A percentile compares a stretch with the other conserved stretches of the same genome.
Evolutionary conservation across 352 stramenopile genomes (phyloP).

Genomic region (Globisporangium acanthophoron): DNA sequence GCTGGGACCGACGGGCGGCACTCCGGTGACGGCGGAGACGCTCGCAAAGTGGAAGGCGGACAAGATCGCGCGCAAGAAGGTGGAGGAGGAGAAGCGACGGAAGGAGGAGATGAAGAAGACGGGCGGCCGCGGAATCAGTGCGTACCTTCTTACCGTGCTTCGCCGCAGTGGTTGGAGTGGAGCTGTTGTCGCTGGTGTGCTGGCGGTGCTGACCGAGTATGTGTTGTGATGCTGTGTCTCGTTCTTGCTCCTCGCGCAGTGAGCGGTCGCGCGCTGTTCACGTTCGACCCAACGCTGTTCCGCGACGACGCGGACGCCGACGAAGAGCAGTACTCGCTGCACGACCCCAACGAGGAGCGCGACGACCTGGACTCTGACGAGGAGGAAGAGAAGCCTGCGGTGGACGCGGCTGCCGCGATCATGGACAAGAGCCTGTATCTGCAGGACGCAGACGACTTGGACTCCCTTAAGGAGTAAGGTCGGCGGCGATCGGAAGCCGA

Average conservation of each 20-base stretch:
- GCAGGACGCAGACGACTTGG: constrained; percentile 69
- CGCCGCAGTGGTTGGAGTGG: neutral
- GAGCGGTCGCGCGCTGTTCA: constrained; percentile 89
- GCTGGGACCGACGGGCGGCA: constrained; percentile 78
- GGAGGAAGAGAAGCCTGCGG: constrained; percentile 43
- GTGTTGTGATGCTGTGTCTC: constrained; percentile 13
- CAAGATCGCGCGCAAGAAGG: constrained; percentile 67
- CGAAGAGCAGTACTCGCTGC: constrained; percentile 77
- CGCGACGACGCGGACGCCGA: constrained; percentile 87
- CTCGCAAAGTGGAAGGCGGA: constrained; percentile 89
- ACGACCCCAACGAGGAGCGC: constrained; percentile 42
- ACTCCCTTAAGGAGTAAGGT: constrained; percentile 73
- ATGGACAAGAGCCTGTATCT: constrained; percentile 86
- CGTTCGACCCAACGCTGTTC: constrained; percentile 88
- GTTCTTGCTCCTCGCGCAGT: constrained; percentile 33
- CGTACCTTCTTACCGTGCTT: constrained; percentile 19
- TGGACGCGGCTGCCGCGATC: constrained; percentile 53
- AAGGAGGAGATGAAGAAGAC: constrained; percentile 87
- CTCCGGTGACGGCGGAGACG: constrained; percentile 83
- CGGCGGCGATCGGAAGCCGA: neutral
- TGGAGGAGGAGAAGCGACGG: constrained; percentile 73
- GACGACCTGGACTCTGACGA: constrained; percentile 16
- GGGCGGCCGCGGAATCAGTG: constrained; percentile 77
- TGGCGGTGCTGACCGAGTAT: constrained; percentile 7
- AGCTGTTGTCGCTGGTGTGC: neutral